phyloP scores from a whole-genome alignment of 768 basidiomycete species.

The Pleurotus tuoliensis region DNA sequence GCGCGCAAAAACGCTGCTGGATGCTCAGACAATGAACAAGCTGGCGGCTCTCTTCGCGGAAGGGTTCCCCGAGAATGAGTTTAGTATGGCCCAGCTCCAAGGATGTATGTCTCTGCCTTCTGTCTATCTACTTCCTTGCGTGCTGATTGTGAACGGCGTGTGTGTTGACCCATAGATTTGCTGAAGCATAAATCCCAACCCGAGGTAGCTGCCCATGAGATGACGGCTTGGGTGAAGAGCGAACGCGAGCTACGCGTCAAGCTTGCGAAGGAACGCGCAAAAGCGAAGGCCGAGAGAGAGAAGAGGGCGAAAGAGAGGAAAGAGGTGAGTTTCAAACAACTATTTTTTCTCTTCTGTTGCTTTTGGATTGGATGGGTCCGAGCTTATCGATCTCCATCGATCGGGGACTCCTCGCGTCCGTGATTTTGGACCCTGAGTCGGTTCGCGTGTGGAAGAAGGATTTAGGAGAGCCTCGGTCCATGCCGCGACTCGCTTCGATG shows the following conservation, averaged over 20 bases:
- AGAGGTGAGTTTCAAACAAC: constrained; percentile 41
- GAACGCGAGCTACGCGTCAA: constrained; percentile 77
- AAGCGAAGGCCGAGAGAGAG: constrained; percentile 58
- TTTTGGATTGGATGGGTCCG: background rate
- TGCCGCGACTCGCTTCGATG: too few relatives aligned
- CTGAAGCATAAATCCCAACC: constrained; percentile 84
- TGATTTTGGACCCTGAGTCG: constrained; percentile 3
- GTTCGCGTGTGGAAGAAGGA: too few relatives aligned
- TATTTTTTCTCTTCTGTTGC: background rate
- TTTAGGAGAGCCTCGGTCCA: too few relatives aligned
- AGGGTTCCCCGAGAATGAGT: constrained; percentile 78
- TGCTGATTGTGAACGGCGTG: constrained; percentile 1
- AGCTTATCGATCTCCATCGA: background rate
- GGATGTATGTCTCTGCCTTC: constrained; percentile 52
- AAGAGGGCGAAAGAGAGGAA: constrained; percentile 50
- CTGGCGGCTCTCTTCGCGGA: constrained; percentile 80
- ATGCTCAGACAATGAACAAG: constrained; percentile 55
- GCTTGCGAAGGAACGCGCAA: constrained; percentile 51
- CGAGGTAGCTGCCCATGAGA: constrained; percentile 65
- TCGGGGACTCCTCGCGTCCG: background rate
- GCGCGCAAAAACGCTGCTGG: constrained; percentile 39
- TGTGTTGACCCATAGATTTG: constrained; percentile 46
- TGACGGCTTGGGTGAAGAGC: constrained; percentile 65
- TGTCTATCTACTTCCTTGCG: constrained; percentile 8
- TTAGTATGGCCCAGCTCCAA: constrained; percentile 87